Base-by-base conservation (phyloP, 176 grass and related monocot genomes). In the Carex cristatella region DNA sequence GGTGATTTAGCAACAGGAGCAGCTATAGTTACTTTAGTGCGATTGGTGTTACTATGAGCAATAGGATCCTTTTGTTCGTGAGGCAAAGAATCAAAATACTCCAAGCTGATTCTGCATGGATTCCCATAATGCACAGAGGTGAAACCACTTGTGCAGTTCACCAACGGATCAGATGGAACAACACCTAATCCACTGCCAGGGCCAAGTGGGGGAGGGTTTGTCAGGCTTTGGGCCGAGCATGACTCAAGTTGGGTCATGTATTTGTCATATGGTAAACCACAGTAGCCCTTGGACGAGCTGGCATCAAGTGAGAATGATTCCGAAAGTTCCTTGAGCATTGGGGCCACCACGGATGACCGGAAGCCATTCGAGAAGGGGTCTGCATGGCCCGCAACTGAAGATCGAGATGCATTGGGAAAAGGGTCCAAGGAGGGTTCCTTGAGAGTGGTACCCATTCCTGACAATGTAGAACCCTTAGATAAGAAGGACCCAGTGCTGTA, bases 61-160 rank as follows among this genome's bases (percentile, higher is more conserved):
- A 70, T 69, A 71, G 65, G 61, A 69, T 83, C 76, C 23, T 90
- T 93, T 72, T 87, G 74, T 19, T 91, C 86, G 48, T 76, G 79
- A 79, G 80, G 67, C 19, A 85, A 7, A 15, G 69, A 88, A 76
- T 91, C 91, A 82, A 93, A 91, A 77, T 90, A 93, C 75, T 93
- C 87, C 81, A 91, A 61, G 78, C 76, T 88, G 30, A 93, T 91
- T 78, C 87, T 87, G 75, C 61, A 91, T 58, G 91, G 91, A 86
- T 92, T 88, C 79, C 78, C 89, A 84, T 69, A 86, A 74, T 84
- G 53, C 44, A 86, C 64, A 87, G 84, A 66, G 40, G 85, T 72
- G 48, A 72, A 92, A 23, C 64, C 84, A 75, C 64, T 90, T 80
- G 56, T 84, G 7, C 38, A 15, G 67, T 90, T 83, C 82, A 83